Percentiles rank a stretch among this genome's conserved stretches.
These are phyloP conservation scores for Sporopachydermia cereana DNA, from an alignment of 1,139 yeast species.

Conservation along the genomic window DNA sequence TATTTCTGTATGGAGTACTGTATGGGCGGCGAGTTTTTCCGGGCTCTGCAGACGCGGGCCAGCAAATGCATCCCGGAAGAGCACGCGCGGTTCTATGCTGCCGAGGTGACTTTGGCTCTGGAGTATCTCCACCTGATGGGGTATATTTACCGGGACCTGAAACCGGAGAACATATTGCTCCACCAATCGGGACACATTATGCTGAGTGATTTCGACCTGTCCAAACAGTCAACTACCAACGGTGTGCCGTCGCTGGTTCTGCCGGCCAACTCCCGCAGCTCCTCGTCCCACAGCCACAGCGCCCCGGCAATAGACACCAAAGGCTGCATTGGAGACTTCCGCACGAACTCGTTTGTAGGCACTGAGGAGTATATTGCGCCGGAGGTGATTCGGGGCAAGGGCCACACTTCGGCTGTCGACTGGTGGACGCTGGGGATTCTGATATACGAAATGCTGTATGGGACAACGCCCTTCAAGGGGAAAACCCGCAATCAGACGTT, in stretches of 20 bases:
- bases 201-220: slow-evolving; percentile 92
- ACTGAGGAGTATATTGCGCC: slow-evolving; percentile 98
- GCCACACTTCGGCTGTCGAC: slow-evolving; percentile 95
- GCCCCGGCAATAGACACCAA: slow-evolving; percentile 63
- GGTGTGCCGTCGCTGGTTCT: slow-evolving; percentile 35
- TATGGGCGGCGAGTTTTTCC: slow-evolving; percentile 97
- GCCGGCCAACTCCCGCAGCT: slow-evolving; percentile 10
- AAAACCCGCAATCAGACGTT: slow-evolving; percentile 78
- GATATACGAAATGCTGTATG: slow-evolving; percentile 86
- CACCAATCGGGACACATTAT: slow-evolving; percentile 97
- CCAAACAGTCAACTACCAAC: slow-evolving; percentile 71
- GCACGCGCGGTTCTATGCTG: slow-evolving; percentile 90
- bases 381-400: slow-evolving; percentile 92
- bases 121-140: slow-evolving; percentile 96
- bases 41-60: slow-evolving; percentile 88
- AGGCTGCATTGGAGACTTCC: slow-evolving; percentile 87
- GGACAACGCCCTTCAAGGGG: slow-evolving; percentile 95
- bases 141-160: slow-evolving; percentile 85
- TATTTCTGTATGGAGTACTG: slow-evolving; percentile 98
- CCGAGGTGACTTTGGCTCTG: slow-evolving; percentile 94
- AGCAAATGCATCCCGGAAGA: slow-evolving; percentile 76
- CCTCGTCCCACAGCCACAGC: slow-evolving; percentile 16
- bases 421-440: slow-evolving; percentile 99
- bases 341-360: slow-evolving; percentile 96
- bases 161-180: slow-evolving; percentile 85